phyloP scores from a whole-genome alignment of 805 yeast genomes.

The Candida glaebosa region DNA sequence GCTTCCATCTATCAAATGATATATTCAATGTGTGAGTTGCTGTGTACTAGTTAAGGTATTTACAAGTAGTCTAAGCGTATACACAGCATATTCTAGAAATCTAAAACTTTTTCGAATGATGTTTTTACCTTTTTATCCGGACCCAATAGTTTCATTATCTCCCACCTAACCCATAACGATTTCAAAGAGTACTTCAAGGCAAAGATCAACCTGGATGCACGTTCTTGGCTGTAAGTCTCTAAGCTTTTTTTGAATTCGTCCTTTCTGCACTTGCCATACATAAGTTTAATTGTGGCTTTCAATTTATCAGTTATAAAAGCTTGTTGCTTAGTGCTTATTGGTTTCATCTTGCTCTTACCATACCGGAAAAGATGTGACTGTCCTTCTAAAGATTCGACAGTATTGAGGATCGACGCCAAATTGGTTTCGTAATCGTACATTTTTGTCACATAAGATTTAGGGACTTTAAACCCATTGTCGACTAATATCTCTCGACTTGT shows the following conservation, averaged over 20 bases:
- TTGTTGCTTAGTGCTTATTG: slow-evolving; percentile 3
- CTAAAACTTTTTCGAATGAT: neutral
- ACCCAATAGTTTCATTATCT: slow-evolving; percentile 26
- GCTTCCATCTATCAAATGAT: too few relatives aligned
- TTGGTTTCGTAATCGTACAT: slow-evolving; percentile 10
- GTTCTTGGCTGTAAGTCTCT: slow-evolving; percentile 6
- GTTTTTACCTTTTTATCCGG: slow-evolving; percentile 13
- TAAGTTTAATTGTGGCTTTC: slow-evolving; percentile 2
- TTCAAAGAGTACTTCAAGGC: slow-evolving; percentile 24
- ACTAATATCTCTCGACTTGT: slow-evolving; percentile 12
- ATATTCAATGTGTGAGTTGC: too few relatives aligned
- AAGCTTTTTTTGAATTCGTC: slow-evolving; percentile 10
- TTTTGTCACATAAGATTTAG: slow-evolving; percentile 8
- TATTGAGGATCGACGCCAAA: slow-evolving; percentile 14
- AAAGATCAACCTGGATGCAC: slow-evolving; percentile 26
- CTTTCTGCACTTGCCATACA: slow-evolving; percentile 6
- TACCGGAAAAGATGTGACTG: neutral
- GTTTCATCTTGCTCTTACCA: neutral
- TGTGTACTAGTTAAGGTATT: too few relatives aligned
- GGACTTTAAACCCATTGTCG: slow-evolving; percentile 20
- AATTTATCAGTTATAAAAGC: slow-evolving; percentile 8
- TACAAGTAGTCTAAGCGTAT: neutral
- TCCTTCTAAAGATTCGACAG: slow-evolving; percentile 14
- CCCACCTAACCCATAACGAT: slow-evolving; percentile 28
- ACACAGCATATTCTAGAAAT: neutral